Base-by-base conservation (phyloP, 768 basidiomycete species). In the Tricholoma bakamatsutake region DNA sequence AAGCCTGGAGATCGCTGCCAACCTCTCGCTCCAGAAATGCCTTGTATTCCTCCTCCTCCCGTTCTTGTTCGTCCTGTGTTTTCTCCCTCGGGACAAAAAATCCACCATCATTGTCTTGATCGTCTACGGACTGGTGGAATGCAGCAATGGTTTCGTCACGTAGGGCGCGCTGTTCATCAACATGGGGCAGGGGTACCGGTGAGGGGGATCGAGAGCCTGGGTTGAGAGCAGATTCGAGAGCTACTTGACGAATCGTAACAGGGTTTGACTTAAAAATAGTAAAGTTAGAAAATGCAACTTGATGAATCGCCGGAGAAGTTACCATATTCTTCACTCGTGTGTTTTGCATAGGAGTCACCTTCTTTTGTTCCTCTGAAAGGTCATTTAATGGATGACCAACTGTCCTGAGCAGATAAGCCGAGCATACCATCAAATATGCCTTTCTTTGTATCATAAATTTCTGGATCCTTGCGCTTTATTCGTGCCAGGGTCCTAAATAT, bases 401-500 rank as follows among this genome's bases (percentile, higher is more conserved):
- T 31, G 18, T n/a, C 7, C 12, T 15, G 12, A 3, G 18, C 3
- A 46, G 10, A 9, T 43, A 18, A 34, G 24, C 31, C 35, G 34
- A 15, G 33, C 68, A n/a, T 54, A 92, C 93, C 91, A 68, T 90
- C 83, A 62, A 95, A 93, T 0, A 98, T 83, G 57, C 80, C 73
- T 57, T 82, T 84, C 12, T 74, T 78, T 0, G 72, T 67, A 57
- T 90, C 78, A 64, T 99, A 98, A 30, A 99, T 96, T 0, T 74
- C 79, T 0, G 94, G 93, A 66, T 95, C 92, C 61, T 81, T 88
- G 53, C 80, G 78, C 67, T 83, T 82, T 54, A 98, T 97, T 62
- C 86, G 80, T 0, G 87, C 90, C 8, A 99, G 76, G 1, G 93
- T 98, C 48, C 93, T 78, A 39, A 98, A 78, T 62, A 98, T 97